Conservation (phyloP, 345 rosid species). For the Citrus sp. region DNA sequence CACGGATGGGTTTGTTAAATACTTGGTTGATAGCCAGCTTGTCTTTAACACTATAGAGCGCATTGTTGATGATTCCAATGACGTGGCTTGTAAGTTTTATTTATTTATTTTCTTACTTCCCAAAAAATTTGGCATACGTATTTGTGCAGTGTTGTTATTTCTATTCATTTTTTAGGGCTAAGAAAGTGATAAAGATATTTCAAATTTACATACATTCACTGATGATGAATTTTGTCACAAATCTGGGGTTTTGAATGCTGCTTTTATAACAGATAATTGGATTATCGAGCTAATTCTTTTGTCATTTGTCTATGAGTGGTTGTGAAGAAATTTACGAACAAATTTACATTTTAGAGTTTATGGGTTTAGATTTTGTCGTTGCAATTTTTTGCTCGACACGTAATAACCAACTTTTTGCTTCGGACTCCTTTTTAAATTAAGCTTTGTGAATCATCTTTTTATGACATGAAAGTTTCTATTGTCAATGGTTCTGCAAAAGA, state of each 20-base stretch:
- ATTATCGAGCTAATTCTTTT: not conserved
- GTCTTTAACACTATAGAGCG: slow-evolving; percentile 73
- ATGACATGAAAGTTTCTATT: too few species aligned
- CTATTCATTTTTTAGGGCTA: not conserved
- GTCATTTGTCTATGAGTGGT: not conserved
- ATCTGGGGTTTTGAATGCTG: not conserved
- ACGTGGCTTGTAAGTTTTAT: slow-evolving; percentile 72
- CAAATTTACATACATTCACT: not conserved
- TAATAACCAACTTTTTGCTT: too few species aligned
- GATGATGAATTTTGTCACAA: not conserved
- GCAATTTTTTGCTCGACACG: too few species aligned
- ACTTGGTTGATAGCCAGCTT: slow-evolving; percentile 73
- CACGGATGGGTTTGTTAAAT: slow-evolving; percentile 65
- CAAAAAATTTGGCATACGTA: not conserved
- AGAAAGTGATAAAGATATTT: not conserved
- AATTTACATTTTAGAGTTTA: not conserved
- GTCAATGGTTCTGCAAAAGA: too few species aligned
- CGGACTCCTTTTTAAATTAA: too few species aligned
- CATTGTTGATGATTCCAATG: slow-evolving; percentile 67
- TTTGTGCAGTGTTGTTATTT: not conserved
- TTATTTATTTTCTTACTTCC: not conserved
- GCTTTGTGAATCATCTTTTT: too few species aligned
- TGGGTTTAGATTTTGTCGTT: not conserved
- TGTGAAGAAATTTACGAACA: not conserved
- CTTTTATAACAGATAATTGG: not conserved